Percentiles rank a stretch among this genome's conserved stretches.
These are phyloP conservation scores for Ocimum tenuiflorum DNA, from an alignment of 257 asterid genomes.

Conservation along the genomic window DNA sequence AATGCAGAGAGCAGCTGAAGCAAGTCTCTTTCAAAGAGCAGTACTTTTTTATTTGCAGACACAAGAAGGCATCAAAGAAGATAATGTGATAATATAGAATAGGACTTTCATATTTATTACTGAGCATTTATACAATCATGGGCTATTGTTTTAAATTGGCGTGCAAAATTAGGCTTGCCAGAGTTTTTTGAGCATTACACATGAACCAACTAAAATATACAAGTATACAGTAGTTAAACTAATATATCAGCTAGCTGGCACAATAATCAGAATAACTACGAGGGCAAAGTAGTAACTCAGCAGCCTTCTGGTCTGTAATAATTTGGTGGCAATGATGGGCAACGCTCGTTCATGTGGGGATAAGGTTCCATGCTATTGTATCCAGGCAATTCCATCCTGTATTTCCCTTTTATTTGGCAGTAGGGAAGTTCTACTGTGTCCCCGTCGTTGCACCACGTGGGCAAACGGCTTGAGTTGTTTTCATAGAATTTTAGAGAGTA, in stretches of 20 bases:
- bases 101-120: not conserved
- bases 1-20: not conserved
- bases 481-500: constrained; percentile 68
- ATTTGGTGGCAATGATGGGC: constrained; percentile 75
- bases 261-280: not conserved
- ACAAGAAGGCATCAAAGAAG: not conserved
- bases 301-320: constrained; percentile 67
- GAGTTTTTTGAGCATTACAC: not conserved
- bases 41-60: not conserved
- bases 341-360: constrained; percentile 79
- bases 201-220: constrained; percentile 13
- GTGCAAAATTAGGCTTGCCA: constrained; percentile 3
- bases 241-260: not conserved
- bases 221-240: constrained; percentile 9
- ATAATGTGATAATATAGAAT: not conserved
- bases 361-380: constrained; percentile 66
- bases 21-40: not conserved
- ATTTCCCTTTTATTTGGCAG: constrained; percentile 78
- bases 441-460: constrained; percentile 83
- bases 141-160: not conserved
- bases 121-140: not conserved
- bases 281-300: constrained; percentile 29
- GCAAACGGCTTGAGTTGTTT: constrained; percentile 65
- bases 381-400: constrained; percentile 76
- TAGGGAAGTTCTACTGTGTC: constrained; percentile 72